phyloP scores from a whole-genome alignment of 768 basidiomycete genomes.

The Collybia sp. region DNA sequence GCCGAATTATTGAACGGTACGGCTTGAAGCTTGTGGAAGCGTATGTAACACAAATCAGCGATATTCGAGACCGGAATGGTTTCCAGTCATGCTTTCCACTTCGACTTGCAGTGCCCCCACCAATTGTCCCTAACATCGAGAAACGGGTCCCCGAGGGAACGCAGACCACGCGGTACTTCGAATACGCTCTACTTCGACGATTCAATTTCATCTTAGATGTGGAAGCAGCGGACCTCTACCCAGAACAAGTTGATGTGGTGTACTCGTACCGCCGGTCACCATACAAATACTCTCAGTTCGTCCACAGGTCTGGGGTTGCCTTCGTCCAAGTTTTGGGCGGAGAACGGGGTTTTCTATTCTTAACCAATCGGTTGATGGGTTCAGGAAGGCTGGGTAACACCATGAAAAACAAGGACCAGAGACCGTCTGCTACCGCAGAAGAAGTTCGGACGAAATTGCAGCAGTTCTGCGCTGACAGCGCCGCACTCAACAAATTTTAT shows the following conservation, averaged over 20 bases:
- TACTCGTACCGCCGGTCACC: constrained; percentile 85
- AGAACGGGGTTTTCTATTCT: constrained; percentile 76
- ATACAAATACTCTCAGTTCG: constrained; percentile 84
- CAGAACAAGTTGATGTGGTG: constrained; percentile 75
- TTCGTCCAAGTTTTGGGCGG: constrained; percentile 87
- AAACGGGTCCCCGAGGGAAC: constrained; percentile 64
- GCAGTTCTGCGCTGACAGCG: constrained; percentile 60
- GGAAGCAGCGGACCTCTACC: constrained; percentile 74
- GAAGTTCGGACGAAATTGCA: constrained; percentile 55
- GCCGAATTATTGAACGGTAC: constrained; percentile 78
- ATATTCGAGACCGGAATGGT: constrained; percentile 79
- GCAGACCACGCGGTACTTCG: constrained; percentile 70
- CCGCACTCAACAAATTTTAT: constrained; percentile 60
- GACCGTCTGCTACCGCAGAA: constrained; percentile 56
- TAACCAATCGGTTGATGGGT: constrained; percentile 83
- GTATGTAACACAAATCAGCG: constrained; percentile 87
- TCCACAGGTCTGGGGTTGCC: constrained; percentile 85
- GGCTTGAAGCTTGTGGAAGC: constrained; percentile 92
- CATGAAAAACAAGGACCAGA: constrained; percentile 49
- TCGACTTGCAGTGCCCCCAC: constrained; percentile 71
- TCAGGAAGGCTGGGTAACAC: constrained; percentile 58
- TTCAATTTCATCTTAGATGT: constrained; percentile 84
- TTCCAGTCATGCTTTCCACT: constrained; percentile 91
- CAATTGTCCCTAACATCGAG: constrained; percentile 61
- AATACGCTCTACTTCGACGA: constrained; percentile 68